Percentiles rank a stretch among this genome's conserved stretches.
These are phyloP conservation scores for Citrullus mucosospermus DNA, from an alignment of 306 rosid genomes.

Conservation along the genomic window DNA sequence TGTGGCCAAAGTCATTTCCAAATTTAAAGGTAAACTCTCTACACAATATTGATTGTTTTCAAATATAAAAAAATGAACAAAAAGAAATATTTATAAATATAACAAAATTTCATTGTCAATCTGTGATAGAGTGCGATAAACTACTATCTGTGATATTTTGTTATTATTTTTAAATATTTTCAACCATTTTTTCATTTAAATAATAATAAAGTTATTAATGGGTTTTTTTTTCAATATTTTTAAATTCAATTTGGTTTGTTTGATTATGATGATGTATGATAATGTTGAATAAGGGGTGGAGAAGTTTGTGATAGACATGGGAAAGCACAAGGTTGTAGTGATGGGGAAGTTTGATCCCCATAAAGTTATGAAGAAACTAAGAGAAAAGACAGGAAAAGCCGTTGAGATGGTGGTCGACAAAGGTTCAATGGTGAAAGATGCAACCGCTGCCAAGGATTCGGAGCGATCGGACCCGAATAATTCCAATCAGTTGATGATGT, in stretches of 20 bases:
- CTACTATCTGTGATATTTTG: no score
- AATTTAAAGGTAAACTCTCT: constrained; percentile 43
- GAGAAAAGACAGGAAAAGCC: constrained; percentile 48
- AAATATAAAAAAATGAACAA: no score
- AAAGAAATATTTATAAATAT: no score
- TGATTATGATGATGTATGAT: not conserved
- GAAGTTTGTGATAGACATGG: constrained; percentile 53
- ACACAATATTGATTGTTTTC: not conserved
- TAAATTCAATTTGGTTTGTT: not conserved
- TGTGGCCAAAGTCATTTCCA: constrained; percentile 52
- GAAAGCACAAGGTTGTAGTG: constrained; percentile 37
- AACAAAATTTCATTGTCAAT: no score
- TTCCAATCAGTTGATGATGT: not conserved
- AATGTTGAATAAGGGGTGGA: constrained; percentile 42
- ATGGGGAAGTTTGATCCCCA: constrained; percentile 52
- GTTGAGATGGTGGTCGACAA: constrained; percentile 37
- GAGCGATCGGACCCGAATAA: not conserved
- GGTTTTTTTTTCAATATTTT: not conserved
- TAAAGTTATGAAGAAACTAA: constrained; percentile 53
- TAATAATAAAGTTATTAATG: not conserved
- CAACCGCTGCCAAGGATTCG: not conserved
- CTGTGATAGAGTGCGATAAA: no score
- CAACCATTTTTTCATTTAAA: no score
- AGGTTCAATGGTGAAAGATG: constrained; percentile 9
- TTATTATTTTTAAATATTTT: no score